A percentile compares a stretch with the other conserved stretches of the same genome.
Evolutionary conservation across 352 stramenopile species (phyloP).

Genomic region (Globisporangium cystogenes): DNA sequence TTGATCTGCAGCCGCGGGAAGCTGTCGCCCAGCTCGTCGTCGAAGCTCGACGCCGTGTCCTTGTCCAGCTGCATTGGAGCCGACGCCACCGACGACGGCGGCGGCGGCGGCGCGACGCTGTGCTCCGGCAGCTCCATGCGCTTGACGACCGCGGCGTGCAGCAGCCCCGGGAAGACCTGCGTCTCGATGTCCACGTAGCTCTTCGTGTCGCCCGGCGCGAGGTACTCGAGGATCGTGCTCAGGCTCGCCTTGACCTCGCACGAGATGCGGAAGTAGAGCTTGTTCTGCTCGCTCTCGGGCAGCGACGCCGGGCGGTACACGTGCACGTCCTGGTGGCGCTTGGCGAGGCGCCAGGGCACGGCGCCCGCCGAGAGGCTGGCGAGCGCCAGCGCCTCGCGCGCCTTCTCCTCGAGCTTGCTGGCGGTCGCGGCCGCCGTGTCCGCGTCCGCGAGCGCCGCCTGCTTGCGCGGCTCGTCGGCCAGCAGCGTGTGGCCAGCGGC

Average conservation of each 20-base stretch:
- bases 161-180: conserved; percentile 70
- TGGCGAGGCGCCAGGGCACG: conserved; percentile 59
- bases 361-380: conserved; percentile 43
- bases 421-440: conserved; percentile 36
- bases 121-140: conserved; percentile 57
- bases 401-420: conserved; percentile 63
- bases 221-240: conserved; percentile 75
- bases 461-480: conserved; percentile 6
- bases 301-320: conserved; percentile 56
- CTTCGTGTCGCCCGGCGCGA: conserved; percentile 58
- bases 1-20: conserved; percentile 79
- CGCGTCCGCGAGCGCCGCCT: background rate
- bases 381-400: conserved; percentile 57
- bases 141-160: conserved; percentile 78
- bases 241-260: conserved; percentile 80
- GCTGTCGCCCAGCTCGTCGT: conserved; percentile 31
- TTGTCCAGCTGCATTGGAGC: no score
- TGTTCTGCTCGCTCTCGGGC: conserved; percentile 34
- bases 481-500: conserved; percentile 11
- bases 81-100: conserved; percentile 11
- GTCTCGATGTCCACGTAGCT: conserved; percentile 80
- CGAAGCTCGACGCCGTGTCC: conserved; percentile 33
- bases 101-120: background rate
- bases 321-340: conserved; percentile 79
- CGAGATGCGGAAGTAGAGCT: conserved; percentile 80